Evolutionary conservation across 1,139 yeast species (phyloP), one percentile per base, ranked within the genome.

Genomic region (Groenewaldozyma auringiensis): DNA sequence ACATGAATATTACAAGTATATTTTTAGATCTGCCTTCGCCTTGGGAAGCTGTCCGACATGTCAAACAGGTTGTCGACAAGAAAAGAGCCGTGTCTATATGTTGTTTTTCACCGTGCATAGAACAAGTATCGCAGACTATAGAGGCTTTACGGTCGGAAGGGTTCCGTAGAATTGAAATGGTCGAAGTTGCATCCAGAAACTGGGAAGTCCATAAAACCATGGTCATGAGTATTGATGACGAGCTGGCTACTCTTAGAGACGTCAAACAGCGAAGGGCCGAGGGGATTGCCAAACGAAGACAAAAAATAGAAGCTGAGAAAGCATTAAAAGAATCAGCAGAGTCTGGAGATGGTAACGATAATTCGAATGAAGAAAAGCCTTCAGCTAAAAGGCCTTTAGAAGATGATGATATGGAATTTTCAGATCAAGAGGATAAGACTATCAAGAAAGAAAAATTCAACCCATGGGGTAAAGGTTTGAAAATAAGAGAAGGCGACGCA

Each of bases 91-190:
- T 79, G 11, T 80, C 83, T 2, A 74, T 92, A 44, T 92, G 98
- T 66, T 92, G 97, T 64, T 92, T 92, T 62, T 85, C 95, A 32
- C 99, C 99, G 8, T 94, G 99, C 65, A 86, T 94, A 45, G 99
- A 94, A 65, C 99, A 94, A 67, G 98, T 94, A 2, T 82, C 82
- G 48, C 81, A 84, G 57, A 84, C 97, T 0, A 79, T 92, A 11
- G 81, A 76, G 53, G 82, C 84, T 0, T 69, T 94, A 49, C 80
- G 82, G 53, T 75, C 71, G 32, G 66, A 79, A 43, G 96, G 95
- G 1, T 94, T 96, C 95, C 74, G 76, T n/a, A 76, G 78, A 36
- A 81, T 94, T 31, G 96, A 94, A 63, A 85, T 88, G 89, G 95
- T 89, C 4, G 98, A 92, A 62, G 81, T 89, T 38, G 82, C 84